Evolutionary conservation across 305 asterid species (phyloP).

Genomic region (Nicotiana rustica): DNA sequence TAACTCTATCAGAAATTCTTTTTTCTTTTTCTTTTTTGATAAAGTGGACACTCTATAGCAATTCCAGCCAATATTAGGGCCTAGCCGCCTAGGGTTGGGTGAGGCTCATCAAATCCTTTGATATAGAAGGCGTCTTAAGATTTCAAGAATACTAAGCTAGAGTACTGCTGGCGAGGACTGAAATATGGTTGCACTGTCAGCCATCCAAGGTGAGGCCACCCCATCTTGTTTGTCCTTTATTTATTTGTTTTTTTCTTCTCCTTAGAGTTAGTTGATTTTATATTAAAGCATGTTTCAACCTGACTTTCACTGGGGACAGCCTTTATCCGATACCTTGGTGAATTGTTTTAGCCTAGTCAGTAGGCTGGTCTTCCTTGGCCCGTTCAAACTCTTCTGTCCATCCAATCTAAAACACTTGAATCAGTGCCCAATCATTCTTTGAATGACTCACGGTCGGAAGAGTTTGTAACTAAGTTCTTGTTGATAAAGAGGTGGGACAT

Average conservation of each 20-base stretch:
- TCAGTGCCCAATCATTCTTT: background rate
- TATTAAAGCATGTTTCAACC: background rate
- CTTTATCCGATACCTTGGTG: slow-evolving; percentile 3
- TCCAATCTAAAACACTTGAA: background rate
- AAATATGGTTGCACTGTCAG: background rate
- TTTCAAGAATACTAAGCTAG: background rate
- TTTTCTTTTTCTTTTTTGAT: background rate
- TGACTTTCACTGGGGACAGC: background rate
- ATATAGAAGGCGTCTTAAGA: slow-evolving; percentile 3
- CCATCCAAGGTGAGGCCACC: slow-evolving; percentile 20
- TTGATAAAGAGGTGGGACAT: slow-evolving; percentile 19
- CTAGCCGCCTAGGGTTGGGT: background rate
- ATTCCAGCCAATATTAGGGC: background rate
- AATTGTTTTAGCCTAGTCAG: slow-evolving; percentile 10
- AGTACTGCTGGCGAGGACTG: slow-evolving; percentile 2
- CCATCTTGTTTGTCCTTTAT: slow-evolving; percentile 2
- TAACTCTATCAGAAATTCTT: background rate
- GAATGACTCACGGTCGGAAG: background rate
- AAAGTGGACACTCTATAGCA: background rate
- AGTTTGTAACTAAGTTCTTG: background rate
- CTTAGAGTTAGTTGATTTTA: background rate
- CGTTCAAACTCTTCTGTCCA: background rate
- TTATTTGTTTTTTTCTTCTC: background rate
- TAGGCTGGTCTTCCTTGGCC: background rate
- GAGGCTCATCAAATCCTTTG: background rate